Evolutionary conservation across 2,329 filamentous ascomycete species (phyloP), one percentile per base, ranked within the genome.

Genomic region (Lasiodiplodia theobromae): DNA sequence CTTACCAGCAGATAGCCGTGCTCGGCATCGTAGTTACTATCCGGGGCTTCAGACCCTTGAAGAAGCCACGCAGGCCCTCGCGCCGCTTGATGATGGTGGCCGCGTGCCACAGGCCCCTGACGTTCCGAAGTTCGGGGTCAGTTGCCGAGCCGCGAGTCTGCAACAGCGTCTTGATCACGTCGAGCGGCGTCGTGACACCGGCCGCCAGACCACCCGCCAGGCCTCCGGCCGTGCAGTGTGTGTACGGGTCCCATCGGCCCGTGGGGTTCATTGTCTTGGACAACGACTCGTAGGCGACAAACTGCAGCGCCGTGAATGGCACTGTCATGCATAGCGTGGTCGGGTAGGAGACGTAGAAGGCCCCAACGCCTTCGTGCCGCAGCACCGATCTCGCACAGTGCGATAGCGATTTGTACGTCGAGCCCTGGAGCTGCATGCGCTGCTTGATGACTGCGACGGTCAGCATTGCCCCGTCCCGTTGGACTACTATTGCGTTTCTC

Each of bases 321-420:
- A 99, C 94, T 16, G 96, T 98, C 96, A 99, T 99, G 77, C 93
- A 97, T 34, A 99, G 86, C 2, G 96, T 99, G 23, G 96, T 99
- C 18, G 96, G 96, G 80, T 99, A 99, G 28, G 96, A 99, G 75
- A 99, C 91, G 84, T 99, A 99, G 83, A 99, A 99, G 67, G 96
- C 95, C 64, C 89, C 88, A 56, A 98, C 80, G 66, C 96, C 96
- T 82, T 99, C 96, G 65, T 89, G 91, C 75, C 87, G 89, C 83
- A 97, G 97, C 70, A 99, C 91, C 73, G 93, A 91, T 77, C 87
- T 89, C 68, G 95, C 95, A 84, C 96, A 99, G 78, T 97, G 91
- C 68, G 86, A 79, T 82, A 98, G 91, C 25, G 92, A 94, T 75
- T 90, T 91, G 83, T 98, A 97, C 73, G 90, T 89, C n/a, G 95